phyloP scores from a whole-genome alignment of 2,329 filamentous ascomycete genomes.

The Cyclaneusma minus region DNA sequence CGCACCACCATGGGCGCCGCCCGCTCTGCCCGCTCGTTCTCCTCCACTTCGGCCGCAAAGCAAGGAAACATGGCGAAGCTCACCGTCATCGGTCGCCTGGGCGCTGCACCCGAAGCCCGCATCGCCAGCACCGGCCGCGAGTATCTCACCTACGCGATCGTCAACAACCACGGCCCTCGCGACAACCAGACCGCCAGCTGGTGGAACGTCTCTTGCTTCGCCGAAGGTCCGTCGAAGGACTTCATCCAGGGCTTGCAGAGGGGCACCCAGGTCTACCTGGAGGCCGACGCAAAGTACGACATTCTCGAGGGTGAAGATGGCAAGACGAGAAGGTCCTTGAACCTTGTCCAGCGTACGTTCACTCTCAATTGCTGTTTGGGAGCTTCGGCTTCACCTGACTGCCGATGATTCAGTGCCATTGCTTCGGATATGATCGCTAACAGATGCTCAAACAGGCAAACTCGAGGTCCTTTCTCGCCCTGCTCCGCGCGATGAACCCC shows the following conservation, averaged over 20 bases:
- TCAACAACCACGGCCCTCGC: conserved; percentile 45
- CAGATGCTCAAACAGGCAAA: no score
- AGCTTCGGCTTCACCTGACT: no score
- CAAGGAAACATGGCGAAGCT: conserved; percentile 63
- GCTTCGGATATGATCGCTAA: no score
- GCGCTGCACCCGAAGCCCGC: conserved; percentile 59
- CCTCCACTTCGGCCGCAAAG: conserved; percentile 43
- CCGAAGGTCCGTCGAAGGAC: conserved; percentile 54
- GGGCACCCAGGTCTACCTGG: conserved; percentile 68
- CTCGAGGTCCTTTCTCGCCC: no score
- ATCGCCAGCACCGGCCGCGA: conserved; percentile 57
- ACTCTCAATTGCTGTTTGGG: conserved; percentile 1
- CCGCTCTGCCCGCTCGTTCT: conserved; percentile 52
- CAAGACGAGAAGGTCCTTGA: conserved; percentile 47
- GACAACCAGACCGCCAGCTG: conserved; percentile 70
- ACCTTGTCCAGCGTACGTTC: conserved; percentile 64
- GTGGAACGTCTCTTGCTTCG: conserved; percentile 69
- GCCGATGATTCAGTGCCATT: no score
- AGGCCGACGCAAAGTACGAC: conserved; percentile 62
- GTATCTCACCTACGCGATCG: conserved; percentile 63
- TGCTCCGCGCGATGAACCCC: no score
- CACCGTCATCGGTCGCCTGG: conserved; percentile 75
- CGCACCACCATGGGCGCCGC: conserved; percentile 26
- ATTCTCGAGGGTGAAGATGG: conserved; percentile 56
- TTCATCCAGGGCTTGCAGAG: conserved; percentile 61